Percentiles rank a stretch among this genome's conserved stretches.
Conservation (phyloP, 179 eudicot species). For the Corrigiola litoralis region DNA sequence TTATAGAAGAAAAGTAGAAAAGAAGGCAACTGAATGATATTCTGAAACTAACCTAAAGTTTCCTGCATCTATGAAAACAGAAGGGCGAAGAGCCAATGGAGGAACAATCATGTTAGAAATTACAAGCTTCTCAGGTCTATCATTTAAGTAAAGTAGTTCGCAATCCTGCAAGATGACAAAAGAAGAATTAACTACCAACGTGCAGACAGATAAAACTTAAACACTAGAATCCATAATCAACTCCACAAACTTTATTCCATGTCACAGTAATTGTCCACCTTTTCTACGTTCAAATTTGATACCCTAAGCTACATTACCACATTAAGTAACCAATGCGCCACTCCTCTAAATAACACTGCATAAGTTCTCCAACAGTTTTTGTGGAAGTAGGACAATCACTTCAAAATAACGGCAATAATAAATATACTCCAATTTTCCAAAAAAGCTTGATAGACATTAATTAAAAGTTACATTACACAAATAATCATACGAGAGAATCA, state of each 20-base stretch:
- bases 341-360: too few relatives aligned
- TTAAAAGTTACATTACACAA: background rate
- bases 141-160: constrained; percentile 62
- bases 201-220: background rate
- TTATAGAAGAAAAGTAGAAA: background rate
- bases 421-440: background rate
- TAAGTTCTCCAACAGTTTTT: too few relatives aligned
- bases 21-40: background rate
- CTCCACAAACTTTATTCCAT: too few relatives aligned
- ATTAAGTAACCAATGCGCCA: too few relatives aligned
- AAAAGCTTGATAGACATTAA: background rate
- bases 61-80: constrained; percentile 70
- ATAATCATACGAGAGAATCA: background rate
- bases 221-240: too few relatives aligned
- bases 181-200: background rate
- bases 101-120: constrained; percentile 64
- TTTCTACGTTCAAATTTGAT: too few relatives aligned
- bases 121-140: constrained; percentile 81
- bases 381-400: too few relatives aligned
- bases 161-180: constrained; percentile 55
- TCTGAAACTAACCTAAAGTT: constrained; percentile 41
- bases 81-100: constrained; percentile 76
- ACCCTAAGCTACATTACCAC: too few relatives aligned
- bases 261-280: too few relatives aligned
- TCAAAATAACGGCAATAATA: background rate